Evolutionary conservation across 768 basidiomycete species (phyloP), one percentile per base, ranked within the genome.

Genomic region (Tulasnella calospora): DNA sequence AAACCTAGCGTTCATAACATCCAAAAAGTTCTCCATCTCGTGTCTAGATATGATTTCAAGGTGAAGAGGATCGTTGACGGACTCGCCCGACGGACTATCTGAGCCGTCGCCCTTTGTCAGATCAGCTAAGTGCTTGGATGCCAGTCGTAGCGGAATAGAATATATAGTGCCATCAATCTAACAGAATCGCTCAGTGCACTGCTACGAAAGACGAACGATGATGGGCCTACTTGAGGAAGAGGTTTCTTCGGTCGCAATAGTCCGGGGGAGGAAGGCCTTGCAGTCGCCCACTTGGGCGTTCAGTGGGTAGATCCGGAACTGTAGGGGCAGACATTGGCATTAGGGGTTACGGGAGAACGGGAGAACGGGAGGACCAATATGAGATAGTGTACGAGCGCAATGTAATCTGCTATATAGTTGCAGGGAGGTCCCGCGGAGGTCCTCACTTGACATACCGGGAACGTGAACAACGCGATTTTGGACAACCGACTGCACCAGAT

Each of bases 21-120:
- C 13, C 23, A 75, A 27, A 47, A 57, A 35, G 30, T 47, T 57
- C 23, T 75, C 74, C 51, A 75, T 75, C 17, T 75, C 74, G n/a
- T 27, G 23, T 13, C 0, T 30, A 13, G 35, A 46, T 30, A 57
- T 33, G 30, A 21, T 13, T 13, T 35, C 30, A 15, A 75, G 51
- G 13, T 1, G 44, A 51, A 75, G 44, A 75, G 44, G 15, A 70
- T 27, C 21, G 23, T 23, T 10, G 1, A 51, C 19, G 21, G 4
- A 19, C 47, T 51, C 3, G 47, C 30, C 13, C 46, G 21, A 47
- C 17, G 15, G 46, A 17, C 21, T 47, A 47, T 47, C 21, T 4
- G 10, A 5, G 46, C 21, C 46, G 12, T 17, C 46, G 19, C 15
- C 46, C 15, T 47, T 19, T 47, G 46, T 47, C 46, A 47, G 17